phyloP scores from a whole-genome alignment of 1,284 basidiomycete genomes.

The Prillingera fragicola region DNA sequence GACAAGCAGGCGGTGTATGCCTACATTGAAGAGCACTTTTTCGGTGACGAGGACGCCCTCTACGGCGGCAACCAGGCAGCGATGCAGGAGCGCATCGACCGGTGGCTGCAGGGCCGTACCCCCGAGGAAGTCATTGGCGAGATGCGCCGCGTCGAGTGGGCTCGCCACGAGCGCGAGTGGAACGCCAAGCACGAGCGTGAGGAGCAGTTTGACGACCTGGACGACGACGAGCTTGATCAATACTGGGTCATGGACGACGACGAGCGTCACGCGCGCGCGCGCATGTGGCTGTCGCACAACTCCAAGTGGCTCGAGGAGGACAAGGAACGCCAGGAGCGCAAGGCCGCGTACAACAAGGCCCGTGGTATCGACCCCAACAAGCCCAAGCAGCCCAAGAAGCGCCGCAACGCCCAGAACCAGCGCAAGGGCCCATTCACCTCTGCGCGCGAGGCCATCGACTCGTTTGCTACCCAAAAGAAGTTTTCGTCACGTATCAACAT shows the following conservation, averaged over 20 bases:
- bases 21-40: conserved; percentile 30
- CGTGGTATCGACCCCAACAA: conserved; percentile 29
- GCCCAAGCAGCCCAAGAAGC: conserved; percentile 9
- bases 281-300: conserved; percentile 96
- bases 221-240: conserved; percentile 87
- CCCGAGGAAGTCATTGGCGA: conserved; percentile 33
- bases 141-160: conserved; percentile 55
- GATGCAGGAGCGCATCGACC: conserved; percentile 21
- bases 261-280: conserved; percentile 83
- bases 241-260: conserved; percentile 72
- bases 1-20: conserved; percentile 28
- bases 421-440: conserved; percentile 32
- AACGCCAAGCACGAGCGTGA: conserved; percentile 32
- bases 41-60: conserved; percentile 26
- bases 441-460: conserved; percentile 33
- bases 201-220: conserved; percentile 60
- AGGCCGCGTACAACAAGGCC: conserved; percentile 24
- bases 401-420: conserved; percentile 19
- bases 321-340: conserved; percentile 50
- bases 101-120: conserved; percentile 35
- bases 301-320: conserved; percentile 86
- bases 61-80: conserved; percentile 21
- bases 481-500: conserved; percentile 42
- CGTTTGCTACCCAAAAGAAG: conserved; percentile 32
- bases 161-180: conserved; percentile 30